Evolutionary conservation across 2,329 filamentous ascomycete species (phyloP), one percentile per base, ranked within the genome.

Genomic region (Colletotrichum agaves): DNA sequence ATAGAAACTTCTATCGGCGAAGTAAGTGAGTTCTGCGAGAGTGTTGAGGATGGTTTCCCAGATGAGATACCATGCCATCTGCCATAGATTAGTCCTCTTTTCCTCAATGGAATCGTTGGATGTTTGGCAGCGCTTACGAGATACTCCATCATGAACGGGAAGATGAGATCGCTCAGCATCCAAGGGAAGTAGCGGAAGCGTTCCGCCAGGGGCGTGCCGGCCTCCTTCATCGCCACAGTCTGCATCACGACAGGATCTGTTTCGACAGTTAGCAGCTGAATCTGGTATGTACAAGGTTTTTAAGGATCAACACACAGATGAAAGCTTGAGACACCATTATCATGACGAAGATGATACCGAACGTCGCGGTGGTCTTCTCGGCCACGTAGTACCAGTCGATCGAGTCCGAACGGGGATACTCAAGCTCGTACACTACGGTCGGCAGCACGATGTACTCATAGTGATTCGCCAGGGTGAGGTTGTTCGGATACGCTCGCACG

Each of bases 111-210:
- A 33, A 11, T 15, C n/a, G n/a, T 17, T 23, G 13, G 4, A 4
- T 5, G 17, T 23, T 27, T 49, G 46, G 6, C 27, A n/a, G 21
- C 23, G 67, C 78, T 70, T 71, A 84, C 81, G 59, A 94, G 78
- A 69, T 93, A 93, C 75, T 94, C 91, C 78, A 93, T 88, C 79
- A 94, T 88, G 69, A 95, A 90, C 0, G 92, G 92, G 69, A 94
- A 93, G 8, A 93, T 83, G 68, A 95, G 84, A 72, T 94, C 91
- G 67, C 84, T 86, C n/a, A 93, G 79, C 62, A 94, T 86, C 86
- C 90, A 92, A 0, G 92, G 92, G 67, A 94, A 93, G 65, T 89
- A 86, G 64, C 79, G 80, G 73, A 93, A 87, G 52, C 92, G 85
- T 68, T 88, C 81, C 3, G 81, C 77, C 6, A 92, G 80, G 0